Conservation (phyloP, 495 filamentous ascomycete species). For the Penicillium steckii region DNA sequence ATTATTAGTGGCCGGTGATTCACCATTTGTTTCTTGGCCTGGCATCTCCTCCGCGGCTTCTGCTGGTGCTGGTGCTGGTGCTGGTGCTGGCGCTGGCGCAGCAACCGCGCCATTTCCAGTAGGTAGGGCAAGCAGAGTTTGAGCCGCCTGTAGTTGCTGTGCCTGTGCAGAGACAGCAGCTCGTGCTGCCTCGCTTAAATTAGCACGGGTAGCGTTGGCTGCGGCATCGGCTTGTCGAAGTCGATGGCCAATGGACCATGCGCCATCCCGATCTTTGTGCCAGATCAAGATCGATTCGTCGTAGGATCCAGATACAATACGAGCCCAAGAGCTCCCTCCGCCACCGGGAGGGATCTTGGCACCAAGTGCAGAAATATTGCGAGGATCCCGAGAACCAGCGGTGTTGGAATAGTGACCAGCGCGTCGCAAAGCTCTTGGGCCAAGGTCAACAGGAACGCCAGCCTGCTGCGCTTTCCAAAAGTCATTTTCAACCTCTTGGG, state of each 20-base stretch:
- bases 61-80: neutral
- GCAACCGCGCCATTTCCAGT: neutral
- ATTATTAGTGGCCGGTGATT: neutral
- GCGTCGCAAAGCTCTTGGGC: conserved; percentile 44
- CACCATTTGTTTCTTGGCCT: neutral
- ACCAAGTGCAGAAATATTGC: conserved; percentile 73
- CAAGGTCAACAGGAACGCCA: conserved; percentile 50
- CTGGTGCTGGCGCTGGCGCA: neutral
- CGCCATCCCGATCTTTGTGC: conserved; percentile 77
- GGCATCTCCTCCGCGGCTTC: neutral
- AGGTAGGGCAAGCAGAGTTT: conserved; percentile 14
- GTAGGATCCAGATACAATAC: conserved; percentile 94
- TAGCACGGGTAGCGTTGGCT: conserved; percentile 35
- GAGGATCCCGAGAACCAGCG: conserved; percentile 66
- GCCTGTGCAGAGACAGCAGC: conserved; percentile 21
- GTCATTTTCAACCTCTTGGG: conserved; percentile 64
- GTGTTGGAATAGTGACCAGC: conserved; percentile 61
- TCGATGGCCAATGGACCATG: conserved; percentile 71
- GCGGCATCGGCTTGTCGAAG: conserved; percentile 69
- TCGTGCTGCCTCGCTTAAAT: conserved; percentile 19
- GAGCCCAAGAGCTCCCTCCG: conserved; percentile 77
- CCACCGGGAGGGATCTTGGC: conserved; percentile 86
- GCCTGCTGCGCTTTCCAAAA: conserved; percentile 68
- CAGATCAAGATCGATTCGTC: conserved; percentile 95
- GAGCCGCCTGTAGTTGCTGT: conserved; percentile 28